Conservation (phyloP, 2,329 filamentous ascomycete species). For the Huntiella abstrusa region DNA sequence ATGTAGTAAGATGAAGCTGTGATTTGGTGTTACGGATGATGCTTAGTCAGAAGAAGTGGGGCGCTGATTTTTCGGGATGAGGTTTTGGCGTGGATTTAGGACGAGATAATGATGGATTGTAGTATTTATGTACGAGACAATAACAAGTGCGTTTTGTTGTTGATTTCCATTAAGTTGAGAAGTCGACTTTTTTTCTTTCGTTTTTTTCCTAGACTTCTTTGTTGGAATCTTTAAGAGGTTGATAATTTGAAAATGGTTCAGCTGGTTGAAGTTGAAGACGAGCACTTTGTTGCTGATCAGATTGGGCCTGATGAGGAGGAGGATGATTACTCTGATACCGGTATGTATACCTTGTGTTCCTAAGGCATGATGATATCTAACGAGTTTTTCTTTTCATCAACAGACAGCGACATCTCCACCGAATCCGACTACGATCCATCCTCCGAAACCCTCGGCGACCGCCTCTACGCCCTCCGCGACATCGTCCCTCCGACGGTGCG, state of each 20-base stretch:
- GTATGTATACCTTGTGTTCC: conserved; percentile 30
- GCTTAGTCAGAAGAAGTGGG: no score
- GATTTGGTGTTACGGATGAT: no score
- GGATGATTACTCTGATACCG: conserved; percentile 85
- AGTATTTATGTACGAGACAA: no score
- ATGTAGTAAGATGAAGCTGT: no score
- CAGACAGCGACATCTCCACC: conserved; percentile 70
- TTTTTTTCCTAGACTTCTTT: no score
- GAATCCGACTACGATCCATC: conserved; percentile 50
- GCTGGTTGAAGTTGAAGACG: conserved; percentile 90
- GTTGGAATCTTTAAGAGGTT: no score
- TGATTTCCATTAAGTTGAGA: no score
- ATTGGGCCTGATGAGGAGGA: conserved; percentile 60
- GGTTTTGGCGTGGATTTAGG: no score
- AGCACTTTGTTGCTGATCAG: conserved; percentile 66
- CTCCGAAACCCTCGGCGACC: conserved; percentile 44
- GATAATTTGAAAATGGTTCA: conserved; percentile 55
- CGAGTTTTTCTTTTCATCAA: conserved; percentile 1
- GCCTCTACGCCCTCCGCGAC: conserved; percentile 53
- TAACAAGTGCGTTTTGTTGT: no score
- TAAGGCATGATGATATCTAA: background rate
- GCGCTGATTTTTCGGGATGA: no score
- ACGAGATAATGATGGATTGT: no score
- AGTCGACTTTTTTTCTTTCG: no score
- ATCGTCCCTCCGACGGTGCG: conserved; percentile 57